These are phyloP conservation scores for Ophiocordyceps polyrhachis-furcata DNA, from an alignment of 2,329 filamentous ascomycete species.

Conservation along the genomic window DNA sequence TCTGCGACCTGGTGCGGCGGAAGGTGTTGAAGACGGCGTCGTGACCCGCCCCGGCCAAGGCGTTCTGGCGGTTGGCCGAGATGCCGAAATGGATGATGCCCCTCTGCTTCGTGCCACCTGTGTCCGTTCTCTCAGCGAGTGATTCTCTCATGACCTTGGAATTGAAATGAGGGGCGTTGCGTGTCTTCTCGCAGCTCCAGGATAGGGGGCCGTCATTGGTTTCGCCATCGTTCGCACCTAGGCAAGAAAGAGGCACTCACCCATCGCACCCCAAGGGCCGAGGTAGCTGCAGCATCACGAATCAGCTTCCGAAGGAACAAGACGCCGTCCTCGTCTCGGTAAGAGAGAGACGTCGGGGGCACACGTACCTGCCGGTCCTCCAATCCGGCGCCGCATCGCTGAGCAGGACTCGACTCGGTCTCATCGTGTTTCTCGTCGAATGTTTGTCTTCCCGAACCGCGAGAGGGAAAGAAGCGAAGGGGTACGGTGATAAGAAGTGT, in stretches of 20 bases:
- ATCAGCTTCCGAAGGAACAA: neutral
- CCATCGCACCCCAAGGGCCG: neutral
- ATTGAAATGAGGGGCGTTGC: neutral
- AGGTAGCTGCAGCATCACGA: constrained; percentile 20
- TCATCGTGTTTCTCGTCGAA: constrained; percentile 16
- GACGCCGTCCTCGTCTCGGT: neutral
- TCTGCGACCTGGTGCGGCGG: constrained; percentile 68
- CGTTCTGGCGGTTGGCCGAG: constrained; percentile 74
- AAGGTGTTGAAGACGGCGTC: constrained; percentile 91
- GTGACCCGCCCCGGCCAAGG: constrained; percentile 58
- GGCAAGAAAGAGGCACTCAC: neutral
- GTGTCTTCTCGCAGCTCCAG: neutral
- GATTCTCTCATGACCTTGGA: neutral
- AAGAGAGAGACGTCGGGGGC: neutral
- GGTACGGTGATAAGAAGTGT: constrained; percentile 9
- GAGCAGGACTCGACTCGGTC: constrained; percentile 20
- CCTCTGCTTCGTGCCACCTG: constrained; percentile 41
- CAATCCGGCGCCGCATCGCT: constrained; percentile 15
- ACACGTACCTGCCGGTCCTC: constrained; percentile 17
- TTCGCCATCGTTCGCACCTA: neutral
- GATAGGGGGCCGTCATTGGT: neutral
- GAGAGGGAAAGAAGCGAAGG: constrained; percentile 3
- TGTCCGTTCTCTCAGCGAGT: neutral
- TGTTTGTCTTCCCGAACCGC: constrained; percentile 1
- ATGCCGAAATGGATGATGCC: constrained; percentile 55